phyloP scores from a whole-genome alignment of 1,284 basidiomycete species.

The Rhodotorula sp. region DNA sequence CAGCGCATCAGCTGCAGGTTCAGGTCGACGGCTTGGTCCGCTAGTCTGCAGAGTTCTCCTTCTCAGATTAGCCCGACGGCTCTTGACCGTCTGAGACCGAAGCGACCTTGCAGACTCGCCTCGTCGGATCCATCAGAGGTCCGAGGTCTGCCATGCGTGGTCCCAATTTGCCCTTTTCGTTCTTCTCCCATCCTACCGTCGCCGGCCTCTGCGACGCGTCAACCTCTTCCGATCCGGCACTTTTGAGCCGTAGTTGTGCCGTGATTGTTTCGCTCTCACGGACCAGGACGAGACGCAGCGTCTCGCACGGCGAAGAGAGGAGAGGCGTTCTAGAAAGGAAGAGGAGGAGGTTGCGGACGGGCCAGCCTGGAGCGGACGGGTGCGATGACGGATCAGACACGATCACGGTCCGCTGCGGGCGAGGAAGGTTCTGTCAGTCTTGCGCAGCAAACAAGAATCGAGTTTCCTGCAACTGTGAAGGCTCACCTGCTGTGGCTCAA shows the following conservation, averaged over 20 bases:
- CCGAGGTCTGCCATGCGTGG: slow-evolving; percentile 88
- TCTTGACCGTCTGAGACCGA: not conserved
- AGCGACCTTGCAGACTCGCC: slow-evolving; percentile 52
- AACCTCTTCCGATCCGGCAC: not conserved
- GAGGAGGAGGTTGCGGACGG: slow-evolving; percentile 83
- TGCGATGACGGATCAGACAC: slow-evolving; percentile 87
- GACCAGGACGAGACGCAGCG: slow-evolving; percentile 62
- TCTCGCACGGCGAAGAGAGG: slow-evolving; percentile 54
- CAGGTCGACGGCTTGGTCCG: slow-evolving; percentile 92
- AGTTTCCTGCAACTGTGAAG: too few relatives aligned
- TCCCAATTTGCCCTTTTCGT: slow-evolving; percentile 74
- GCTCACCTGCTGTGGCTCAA: slow-evolving; percentile 52
- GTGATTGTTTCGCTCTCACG: slow-evolving; percentile 55
- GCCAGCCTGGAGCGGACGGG: slow-evolving; percentile 82
- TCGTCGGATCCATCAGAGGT: slow-evolving; percentile 89
- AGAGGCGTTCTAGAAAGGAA: slow-evolving; percentile 61
- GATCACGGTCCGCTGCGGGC: slow-evolving; percentile 60
- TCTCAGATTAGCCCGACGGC: too few relatives aligned
- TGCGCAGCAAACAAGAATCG: too few relatives aligned
- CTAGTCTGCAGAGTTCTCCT: slow-evolving; percentile 59
- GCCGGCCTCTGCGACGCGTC: slow-evolving; percentile 46
- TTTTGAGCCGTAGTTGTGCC: not conserved
- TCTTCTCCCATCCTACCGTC: slow-evolving; percentile 94
- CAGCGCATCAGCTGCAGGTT: slow-evolving; percentile 98
- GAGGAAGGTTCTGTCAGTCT: too few relatives aligned